Base-by-base conservation (phyloP, 2,329 filamentous ascomycete species). In the Lachnellula willkommii region DNA sequence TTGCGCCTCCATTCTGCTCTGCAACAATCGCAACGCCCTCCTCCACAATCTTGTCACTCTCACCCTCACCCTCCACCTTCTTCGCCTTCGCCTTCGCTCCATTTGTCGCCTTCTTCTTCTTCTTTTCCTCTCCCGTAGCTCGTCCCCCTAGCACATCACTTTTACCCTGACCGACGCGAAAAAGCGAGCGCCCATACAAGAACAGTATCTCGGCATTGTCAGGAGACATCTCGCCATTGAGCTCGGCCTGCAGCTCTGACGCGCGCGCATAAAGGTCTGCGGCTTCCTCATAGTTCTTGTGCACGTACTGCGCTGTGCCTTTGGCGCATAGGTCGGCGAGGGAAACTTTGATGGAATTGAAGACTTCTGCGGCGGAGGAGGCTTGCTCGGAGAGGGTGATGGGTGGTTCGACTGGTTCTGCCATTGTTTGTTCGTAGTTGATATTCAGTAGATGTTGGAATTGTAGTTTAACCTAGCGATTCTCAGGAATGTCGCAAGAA, bases 131-230 rank as follows among this genome's bases (percentile, higher is more conserved):
- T 68, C 79, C 74, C 69, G 82, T 71, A 20, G 92, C 88, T 67
- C 88, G 88, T 36, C 88, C 89, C 55, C 94, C 94, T 37, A 99
- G 79, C 24, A 99, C 92, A 69, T 97, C 92, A 69, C 91, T 96
- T 73, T 95, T 96, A 71, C 84, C 87, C 71, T 97, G 89, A 32
- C 92, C 94, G 58, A 97, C 88, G 71, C 92, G 92, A 79, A 95
- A 97, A 20, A 99, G 77, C 55, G 90, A 90, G 69, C 93, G 89
- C 14, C 94, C 94, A 73, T 99, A 99, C 61, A 91, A 83, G 72
- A 95, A 99, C 20, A 97, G 83, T 47, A 99, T 83, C 70, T 97
- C 93, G 50, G 92, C 93, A 66, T 99, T 99, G 56, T 90, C 86
- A 4, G 89, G 84, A 15, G 85, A 85, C 80, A 95, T 89, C 74